These are phyloP conservation scores for Phaffomyces thermotolerans DNA, from an alignment of 805 yeast genomes.

Conservation along the genomic window DNA sequence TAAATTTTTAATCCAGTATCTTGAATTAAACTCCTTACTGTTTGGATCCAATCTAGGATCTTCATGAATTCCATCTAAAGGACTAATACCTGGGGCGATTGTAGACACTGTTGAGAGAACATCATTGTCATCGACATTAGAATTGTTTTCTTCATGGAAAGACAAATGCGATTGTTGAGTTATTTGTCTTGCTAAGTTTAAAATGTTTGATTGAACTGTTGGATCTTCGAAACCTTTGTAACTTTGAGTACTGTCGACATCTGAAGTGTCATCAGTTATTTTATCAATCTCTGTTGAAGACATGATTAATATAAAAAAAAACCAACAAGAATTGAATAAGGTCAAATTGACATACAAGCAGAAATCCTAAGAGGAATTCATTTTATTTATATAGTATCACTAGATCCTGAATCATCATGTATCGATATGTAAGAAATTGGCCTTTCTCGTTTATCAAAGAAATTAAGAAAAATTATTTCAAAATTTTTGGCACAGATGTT, in stretches of 20 bases:
- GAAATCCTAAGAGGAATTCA: neutral
- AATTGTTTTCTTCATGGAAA: neutral
- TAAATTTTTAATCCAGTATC: slow-evolving; percentile 59
- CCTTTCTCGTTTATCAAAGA: too few relatives aligned
- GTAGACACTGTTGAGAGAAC: slow-evolving; percentile 16
- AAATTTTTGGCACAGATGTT: too few relatives aligned
- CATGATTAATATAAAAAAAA: too few relatives aligned
- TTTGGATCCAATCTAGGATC: slow-evolving; percentile 52
- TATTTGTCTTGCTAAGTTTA: slow-evolving; percentile 33
- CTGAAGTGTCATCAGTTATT: neutral
- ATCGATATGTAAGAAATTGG: too few relatives aligned
- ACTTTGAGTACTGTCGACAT: neutral
- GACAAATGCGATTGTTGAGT: slow-evolving; percentile 18
- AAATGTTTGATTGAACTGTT: slow-evolving; percentile 24
- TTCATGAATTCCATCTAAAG: slow-evolving; percentile 25
- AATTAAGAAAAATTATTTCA: too few relatives aligned
- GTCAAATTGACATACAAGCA: neutral
- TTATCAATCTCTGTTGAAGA: slow-evolving; percentile 3
- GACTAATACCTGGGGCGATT: slow-evolving; percentile 32
- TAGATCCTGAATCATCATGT: too few relatives aligned
- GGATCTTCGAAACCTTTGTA: slow-evolving; percentile 4
- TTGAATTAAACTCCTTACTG: slow-evolving; percentile 45
- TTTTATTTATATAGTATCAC: too few relatives aligned
- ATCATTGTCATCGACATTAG: slow-evolving; percentile 6
- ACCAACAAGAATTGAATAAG: neutral